Percentiles rank a stretch among this genome's conserved stretches.
Evolutionary conservation across 2,329 filamentous ascomycete species (phyloP).

Genomic region (Magnaporthiopsis poae): DNA sequence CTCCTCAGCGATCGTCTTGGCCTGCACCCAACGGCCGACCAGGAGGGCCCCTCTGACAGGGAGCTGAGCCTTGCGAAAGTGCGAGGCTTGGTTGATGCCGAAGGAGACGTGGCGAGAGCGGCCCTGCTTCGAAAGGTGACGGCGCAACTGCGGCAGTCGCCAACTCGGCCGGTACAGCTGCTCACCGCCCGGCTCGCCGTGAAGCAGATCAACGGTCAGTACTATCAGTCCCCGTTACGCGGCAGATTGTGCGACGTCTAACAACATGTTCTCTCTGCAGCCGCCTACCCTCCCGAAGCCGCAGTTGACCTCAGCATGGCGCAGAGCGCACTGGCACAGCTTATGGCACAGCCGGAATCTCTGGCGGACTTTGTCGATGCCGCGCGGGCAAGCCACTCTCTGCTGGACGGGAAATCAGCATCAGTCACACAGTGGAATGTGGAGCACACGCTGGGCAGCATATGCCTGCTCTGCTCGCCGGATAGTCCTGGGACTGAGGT

Average conservation of each 20-base stretch:
- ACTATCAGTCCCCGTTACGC: not conserved
- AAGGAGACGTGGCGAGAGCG: not conserved
- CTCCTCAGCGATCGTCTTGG: not conserved
- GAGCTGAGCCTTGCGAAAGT: not conserved
- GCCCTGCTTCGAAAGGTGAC: not conserved
- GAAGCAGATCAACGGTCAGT: not conserved
- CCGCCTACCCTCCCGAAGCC: not conserved
- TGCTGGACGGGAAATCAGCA: conserved; percentile 41
- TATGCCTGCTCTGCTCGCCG: conserved; percentile 27
- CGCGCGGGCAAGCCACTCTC: conserved; percentile 31
- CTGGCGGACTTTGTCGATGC: conserved; percentile 27
- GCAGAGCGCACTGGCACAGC: conserved; percentile 30
- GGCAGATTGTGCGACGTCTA: not conserved
- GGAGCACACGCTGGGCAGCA: conserved; percentile 39
- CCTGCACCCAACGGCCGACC: not conserved
- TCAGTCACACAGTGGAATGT: conserved; percentile 50
- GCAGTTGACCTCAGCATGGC: conserved; percentile 29
- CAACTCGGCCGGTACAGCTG: not conserved
- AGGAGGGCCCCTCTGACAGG: not conserved
- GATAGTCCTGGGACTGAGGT: conserved; percentile 5
- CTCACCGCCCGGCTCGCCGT: conserved; percentile 2
- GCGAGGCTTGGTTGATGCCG: not conserved
- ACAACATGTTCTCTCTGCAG: not conserved
- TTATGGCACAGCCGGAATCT: conserved; percentile 21
- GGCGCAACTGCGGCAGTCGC: not conserved